A percentile compares a stretch with the other conserved stretches of the same genome.
phyloP scores from a whole-genome alignment of 768 basidiomycete genomes.

The Amyloporia xantha region DNA sequence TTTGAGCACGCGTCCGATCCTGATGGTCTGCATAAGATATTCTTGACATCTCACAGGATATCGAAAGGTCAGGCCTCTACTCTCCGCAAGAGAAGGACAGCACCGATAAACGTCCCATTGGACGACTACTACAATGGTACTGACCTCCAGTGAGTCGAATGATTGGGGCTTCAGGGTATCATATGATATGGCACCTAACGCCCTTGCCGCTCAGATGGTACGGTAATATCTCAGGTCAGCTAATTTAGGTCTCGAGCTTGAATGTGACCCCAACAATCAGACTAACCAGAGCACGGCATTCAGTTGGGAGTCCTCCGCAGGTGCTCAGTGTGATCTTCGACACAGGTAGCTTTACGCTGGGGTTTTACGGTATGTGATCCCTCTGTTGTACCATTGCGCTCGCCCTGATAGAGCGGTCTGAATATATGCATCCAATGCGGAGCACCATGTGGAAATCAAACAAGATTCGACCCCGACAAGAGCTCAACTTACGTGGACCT shows the following conservation, averaged over 20 bases:
- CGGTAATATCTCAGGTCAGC: conserved; percentile 47
- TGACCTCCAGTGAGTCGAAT: conserved; percentile 49
- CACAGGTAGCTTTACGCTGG: conserved; percentile 43
- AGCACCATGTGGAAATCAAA: conserved; percentile 35
- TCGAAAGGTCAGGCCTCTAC: conserved; percentile 9
- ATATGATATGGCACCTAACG: too few relatives aligned
- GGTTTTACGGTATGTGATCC: too few relatives aligned
- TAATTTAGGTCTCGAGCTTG: too few relatives aligned
- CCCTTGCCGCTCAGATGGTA: conserved; percentile 38
- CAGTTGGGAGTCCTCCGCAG: conserved; percentile 52
- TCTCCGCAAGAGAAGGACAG: conserved; percentile 13
- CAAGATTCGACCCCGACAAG: conserved; percentile 40
- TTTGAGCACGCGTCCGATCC: too few relatives aligned
- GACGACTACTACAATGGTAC: conserved; percentile 50
- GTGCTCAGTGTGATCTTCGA: conserved; percentile 45
- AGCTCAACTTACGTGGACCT: conserved; percentile 45
- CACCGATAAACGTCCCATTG: conserved; percentile 37
- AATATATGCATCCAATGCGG: conserved; percentile 46
- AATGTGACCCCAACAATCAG: too few relatives aligned
- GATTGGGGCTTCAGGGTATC: too few relatives aligned
- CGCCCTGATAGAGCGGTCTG: too few relatives aligned
- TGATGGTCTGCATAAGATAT: conserved; percentile 12
- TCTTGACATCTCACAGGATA: conserved; percentile 15
- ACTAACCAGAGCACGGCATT: too few relatives aligned
- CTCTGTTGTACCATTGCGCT: too few relatives aligned